Evolutionary conservation across 192 early-diverging fungal species (phyloP), one percentile per base, ranked within the genome.

Genomic region (Coemansia sp.): DNA sequence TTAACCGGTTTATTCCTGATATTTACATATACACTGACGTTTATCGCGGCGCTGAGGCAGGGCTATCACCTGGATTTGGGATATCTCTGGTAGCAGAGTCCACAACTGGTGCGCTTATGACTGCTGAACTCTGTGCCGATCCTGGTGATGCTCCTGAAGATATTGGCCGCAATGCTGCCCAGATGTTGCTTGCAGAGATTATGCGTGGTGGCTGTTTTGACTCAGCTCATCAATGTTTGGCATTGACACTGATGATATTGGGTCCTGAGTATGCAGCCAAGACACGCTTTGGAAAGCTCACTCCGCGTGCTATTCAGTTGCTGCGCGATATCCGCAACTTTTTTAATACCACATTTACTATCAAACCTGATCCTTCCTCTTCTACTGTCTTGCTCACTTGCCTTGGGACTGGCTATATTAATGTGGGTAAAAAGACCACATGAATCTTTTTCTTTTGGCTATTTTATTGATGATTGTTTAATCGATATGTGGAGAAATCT

Each of bases 11-110:
- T 75, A 96, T 98, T 62, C 95, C 95, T 5, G 95, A 99, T 71
- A 92, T 99, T 31, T 97, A 96, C 69, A 89, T 99, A 56, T 97
- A 95, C 77, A 95, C 97, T 24, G 97, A 98, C 79, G 92, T 96
- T 50, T 97, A 92, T 74, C 94, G 95, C 69, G 95, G 97, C n/a
- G 90, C 88, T 7, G 94, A 98, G 62, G 89, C 90, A 18, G 95
- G 97, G 31, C 74, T 88, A 56, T 94, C 90, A 48, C 95, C 97
- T 18, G 97, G 95, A 7, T 99, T 96, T 69, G 94, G 89, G 1
- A 76, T 96, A 23, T 90, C 90, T 24, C 73, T 99, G 47, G 94
- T 99, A 4, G 95, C 95, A 6, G 95, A 98, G 75, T 87, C 92
- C 5, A 96, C 90, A 0, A 94, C 91, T 0, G 90, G 90, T 2